A percentile compares a stretch with the other conserved stretches of the same genome.
Conservation (phyloP, 768 basidiomycete species). For the Termitomyces sp. region DNA sequence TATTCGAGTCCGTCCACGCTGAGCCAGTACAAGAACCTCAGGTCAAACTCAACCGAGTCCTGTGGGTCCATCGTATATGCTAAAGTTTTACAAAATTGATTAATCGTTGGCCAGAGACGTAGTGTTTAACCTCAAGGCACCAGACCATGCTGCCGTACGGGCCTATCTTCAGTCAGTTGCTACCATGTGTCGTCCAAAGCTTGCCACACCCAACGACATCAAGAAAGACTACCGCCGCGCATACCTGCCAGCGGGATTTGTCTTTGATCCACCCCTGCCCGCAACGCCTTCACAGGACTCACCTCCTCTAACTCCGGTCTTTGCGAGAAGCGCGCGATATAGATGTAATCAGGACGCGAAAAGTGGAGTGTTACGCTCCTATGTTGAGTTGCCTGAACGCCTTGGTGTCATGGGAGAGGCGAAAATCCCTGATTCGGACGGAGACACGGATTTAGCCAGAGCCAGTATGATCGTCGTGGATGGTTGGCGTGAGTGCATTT, state of each 20-base stretch:
- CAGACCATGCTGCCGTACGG: constrained; percentile 17
- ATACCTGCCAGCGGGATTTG: constrained; percentile 12
- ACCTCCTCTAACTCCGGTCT: constrained; percentile 23
- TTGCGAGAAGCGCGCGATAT: constrained; percentile 20
- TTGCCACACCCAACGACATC: not conserved
- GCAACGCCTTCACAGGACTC: constrained; percentile 18
- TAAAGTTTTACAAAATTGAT: not conserved
- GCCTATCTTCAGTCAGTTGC: constrained; percentile 11
- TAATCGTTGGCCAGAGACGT: constrained; percentile 7
- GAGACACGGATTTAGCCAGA: constrained; percentile 23
- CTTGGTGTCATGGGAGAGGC: constrained; percentile 13
- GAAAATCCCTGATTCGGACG: constrained; percentile 11
- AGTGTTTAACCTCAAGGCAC: constrained; percentile 12
- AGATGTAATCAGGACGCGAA: not conserved
- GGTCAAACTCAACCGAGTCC: constrained; percentile 27
- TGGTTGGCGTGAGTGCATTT: constrained; percentile 54
- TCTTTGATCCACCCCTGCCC: constrained; percentile 18
- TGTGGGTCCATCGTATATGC: constrained; percentile 31
- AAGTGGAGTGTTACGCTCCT: constrained; percentile 2
- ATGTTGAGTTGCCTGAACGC: constrained; percentile 36
- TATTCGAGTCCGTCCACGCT: constrained; percentile 19
- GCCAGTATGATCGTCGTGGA: constrained; percentile 54
- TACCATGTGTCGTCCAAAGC: constrained; percentile 4
- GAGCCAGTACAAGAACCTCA: constrained; percentile 25
- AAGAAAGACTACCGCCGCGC: constrained; percentile 7